Percentiles rank a stretch among this genome's conserved stretches.
phyloP scores from a whole-genome alignment of 2,329 filamentous ascomycete species.

The Trichoderma sp. region DNA sequence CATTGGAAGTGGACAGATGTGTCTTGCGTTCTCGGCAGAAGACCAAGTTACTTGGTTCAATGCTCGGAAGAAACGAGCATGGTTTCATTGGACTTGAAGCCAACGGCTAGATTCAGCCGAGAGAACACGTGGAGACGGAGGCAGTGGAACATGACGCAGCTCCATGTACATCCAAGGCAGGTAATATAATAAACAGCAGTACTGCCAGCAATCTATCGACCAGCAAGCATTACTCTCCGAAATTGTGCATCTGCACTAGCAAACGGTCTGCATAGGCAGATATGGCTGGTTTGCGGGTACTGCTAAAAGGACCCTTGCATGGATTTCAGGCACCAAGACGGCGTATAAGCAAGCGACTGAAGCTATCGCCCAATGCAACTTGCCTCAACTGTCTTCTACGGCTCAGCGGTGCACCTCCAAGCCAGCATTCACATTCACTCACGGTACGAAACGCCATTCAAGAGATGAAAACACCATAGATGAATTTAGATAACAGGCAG shows the following conservation, averaged over 20 bases:
- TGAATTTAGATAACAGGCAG: not conserved
- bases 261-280: not conserved
- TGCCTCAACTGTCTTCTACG: too few relatives aligned
- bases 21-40: not conserved
- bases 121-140: not conserved
- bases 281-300: not conserved
- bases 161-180: too few relatives aligned
- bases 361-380: not conserved
- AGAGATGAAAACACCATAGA: not conserved
- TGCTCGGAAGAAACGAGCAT: not conserved
- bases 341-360: not conserved
- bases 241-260: not conserved
- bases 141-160: not conserved
- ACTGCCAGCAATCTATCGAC: not conserved
- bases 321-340: not conserved
- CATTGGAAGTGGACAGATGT: not conserved
- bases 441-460: not conserved
- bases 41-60: not conserved
- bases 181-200: not conserved
- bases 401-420: not conserved
- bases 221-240: not conserved
- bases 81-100: not conserved
- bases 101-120: conserved; percentile 19
- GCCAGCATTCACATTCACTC: not conserved
- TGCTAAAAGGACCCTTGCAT: not conserved